Evolutionary conservation across 2,329 filamentous ascomycete genomes (phyloP), one percentile per base, ranked within the genome.

Genomic region (Hyphodiscus sp.): DNA sequence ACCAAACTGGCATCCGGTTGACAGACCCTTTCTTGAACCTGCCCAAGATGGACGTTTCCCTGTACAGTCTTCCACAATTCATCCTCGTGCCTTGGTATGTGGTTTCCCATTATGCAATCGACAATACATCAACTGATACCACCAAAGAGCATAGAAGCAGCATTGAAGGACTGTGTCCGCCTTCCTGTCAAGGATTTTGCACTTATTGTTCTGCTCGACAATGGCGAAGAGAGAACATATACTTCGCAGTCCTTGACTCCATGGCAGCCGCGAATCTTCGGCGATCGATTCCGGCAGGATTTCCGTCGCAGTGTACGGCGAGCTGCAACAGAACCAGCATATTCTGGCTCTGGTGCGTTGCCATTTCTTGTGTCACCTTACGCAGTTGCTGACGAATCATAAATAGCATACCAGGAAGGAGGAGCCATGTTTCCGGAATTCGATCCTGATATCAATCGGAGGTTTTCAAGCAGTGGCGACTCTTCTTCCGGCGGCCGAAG

Each of bases 181-280:
- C 53, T 66, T 23, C 49, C 57, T 0, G 58, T 61, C 4, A 62
- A 58, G 47, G 60, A 63, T 16, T 67, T 63, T 51, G 62, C 59
- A 1, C 52, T 67, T 10, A 53, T 64, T 33, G 60, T 61, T 9
- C 45, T 57, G 7, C 50, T 56, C n/a, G 63, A 65, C 1, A 55
- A 60, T 51, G 61, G 63, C 20, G 54, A 63, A 42, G 53, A 60
- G 42, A 58, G 51, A 2, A 59, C 49, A 2, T 67, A 60, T 41
- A 58, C 59, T 6, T 64, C 64, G 4, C 45, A 49, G 11, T 58
- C 55, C 26, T 47, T 66, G 13, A 57, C 47, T 6, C 57, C 52
- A 8, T 58, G 58, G n/a, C 55, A 56, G 16, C 49, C 50, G 15
- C 51, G 51, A 18, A 57, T 66, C 29, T 62, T 65, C 49, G 60